Evolutionary conservation across 768 basidiomycete genomes (phyloP).

Genomic region (Termitomyces sp.): DNA sequence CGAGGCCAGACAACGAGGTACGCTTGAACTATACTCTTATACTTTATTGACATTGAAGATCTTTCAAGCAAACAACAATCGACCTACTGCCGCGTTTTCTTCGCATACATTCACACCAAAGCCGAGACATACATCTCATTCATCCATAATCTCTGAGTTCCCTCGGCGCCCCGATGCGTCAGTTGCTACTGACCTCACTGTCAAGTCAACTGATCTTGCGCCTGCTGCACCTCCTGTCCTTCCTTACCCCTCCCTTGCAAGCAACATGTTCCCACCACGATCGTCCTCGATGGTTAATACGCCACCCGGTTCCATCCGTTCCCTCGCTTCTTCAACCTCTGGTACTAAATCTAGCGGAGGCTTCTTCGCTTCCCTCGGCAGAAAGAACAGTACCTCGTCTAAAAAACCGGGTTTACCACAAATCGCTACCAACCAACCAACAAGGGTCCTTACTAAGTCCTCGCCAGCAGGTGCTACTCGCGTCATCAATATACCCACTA

Average conservation of each 20-base stretch:
- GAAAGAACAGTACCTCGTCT: slow-evolving; percentile 50
- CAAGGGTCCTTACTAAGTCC: slow-evolving; percentile 18
- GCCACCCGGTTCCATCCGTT: slow-evolving; percentile 47
- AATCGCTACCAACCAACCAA: slow-evolving; percentile 19
- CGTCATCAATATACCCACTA: slow-evolving; percentile 25
- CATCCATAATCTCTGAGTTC: slow-evolving; percentile 74
- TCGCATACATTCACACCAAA: slow-evolving; percentile 42
- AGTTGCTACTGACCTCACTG: slow-evolving; percentile 67
- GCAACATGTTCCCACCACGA: slow-evolving; percentile 23
- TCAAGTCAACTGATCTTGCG: slow-evolving; percentile 38
- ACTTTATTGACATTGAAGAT: background rate
- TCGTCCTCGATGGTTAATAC: slow-evolving; percentile 28
- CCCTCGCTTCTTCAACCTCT: slow-evolving; percentile 35
- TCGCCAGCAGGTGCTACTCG: slow-evolving; percentile 19
- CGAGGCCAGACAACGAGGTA: slow-evolving; percentile 52
- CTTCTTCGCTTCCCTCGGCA: slow-evolving; percentile 72
- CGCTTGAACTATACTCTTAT: slow-evolving; percentile 12
- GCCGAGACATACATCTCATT: slow-evolving; percentile 62
- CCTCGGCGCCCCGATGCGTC: slow-evolving; percentile 76
- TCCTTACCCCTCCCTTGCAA: slow-evolving; percentile 71
- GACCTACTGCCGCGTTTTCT: slow-evolving; percentile 28
- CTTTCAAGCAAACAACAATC: slow-evolving; percentile 21
- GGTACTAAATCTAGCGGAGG: slow-evolving; percentile 39
- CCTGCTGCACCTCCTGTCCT: slow-evolving; percentile 55
- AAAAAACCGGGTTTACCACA: slow-evolving; percentile 17